Evolutionary conservation across 768 basidiomycete species (phyloP).

Genomic region (Pisolithus marmoratus): DNA sequence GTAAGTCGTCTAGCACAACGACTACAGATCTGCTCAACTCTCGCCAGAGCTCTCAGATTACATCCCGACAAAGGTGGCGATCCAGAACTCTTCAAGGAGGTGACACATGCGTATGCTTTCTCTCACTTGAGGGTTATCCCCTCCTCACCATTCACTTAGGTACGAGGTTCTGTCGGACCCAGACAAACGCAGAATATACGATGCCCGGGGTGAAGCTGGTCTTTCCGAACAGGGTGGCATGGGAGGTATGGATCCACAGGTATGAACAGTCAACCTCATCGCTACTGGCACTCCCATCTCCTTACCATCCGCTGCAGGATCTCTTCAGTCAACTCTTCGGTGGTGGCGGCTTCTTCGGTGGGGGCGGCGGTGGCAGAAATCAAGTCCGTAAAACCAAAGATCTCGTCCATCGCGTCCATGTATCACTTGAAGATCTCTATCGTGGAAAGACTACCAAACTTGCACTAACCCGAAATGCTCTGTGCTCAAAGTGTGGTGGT

Average conservation of each 20-base stretch:
- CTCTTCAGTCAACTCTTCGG: constrained; percentile 97
- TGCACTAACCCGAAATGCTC: constrained; percentile 89
- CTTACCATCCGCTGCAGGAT: constrained; percentile 46
- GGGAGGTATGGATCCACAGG: constrained; percentile 97
- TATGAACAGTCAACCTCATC: constrained; percentile 28
- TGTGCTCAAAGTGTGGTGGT: constrained; percentile 91
- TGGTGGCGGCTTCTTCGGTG: constrained; percentile 75
- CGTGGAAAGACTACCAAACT: constrained; percentile 99
- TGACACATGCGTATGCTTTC: constrained; percentile 81
- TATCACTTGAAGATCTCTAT: constrained; percentile 97
- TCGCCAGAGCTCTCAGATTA: constrained; percentile 65
- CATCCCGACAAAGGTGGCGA: constrained; percentile 96
- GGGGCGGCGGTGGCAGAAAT: constrained; percentile 51
- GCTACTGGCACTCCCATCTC: background rate
- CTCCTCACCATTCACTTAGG: constrained; percentile 32
- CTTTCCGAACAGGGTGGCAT: constrained; percentile 80
- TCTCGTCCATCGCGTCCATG: constrained; percentile 92
- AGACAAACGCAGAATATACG: constrained; percentile 77
- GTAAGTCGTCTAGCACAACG: constrained; percentile 33
- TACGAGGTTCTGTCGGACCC: constrained; percentile 92
- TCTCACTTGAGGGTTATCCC: constrained; percentile 3
- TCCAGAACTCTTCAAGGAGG: constrained; percentile 95
- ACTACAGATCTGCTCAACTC: background rate
- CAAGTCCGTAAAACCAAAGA: constrained; percentile 95
- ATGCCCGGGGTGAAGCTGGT: constrained; percentile 90